A percentile compares a stretch with the other conserved stretches of the same genome.
Conservation (phyloP, 1,284 basidiomycete species). For the Inonotus hispidus region DNA sequence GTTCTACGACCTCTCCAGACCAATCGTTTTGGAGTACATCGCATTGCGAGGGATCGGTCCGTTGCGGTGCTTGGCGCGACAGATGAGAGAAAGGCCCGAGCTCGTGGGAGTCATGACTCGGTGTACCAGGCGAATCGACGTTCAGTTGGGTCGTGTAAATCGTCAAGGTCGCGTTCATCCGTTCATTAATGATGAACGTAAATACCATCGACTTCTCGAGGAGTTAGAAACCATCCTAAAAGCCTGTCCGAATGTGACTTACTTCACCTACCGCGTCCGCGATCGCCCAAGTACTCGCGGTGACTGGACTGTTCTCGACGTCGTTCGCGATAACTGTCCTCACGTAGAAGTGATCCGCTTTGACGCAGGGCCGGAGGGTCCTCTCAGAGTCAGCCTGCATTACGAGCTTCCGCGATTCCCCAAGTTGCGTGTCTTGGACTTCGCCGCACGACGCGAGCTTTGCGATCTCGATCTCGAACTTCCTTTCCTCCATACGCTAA, state of each 20-base stretch:
- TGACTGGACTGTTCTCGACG: neutral
- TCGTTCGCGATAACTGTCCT: neutral
- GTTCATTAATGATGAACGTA: neutral
- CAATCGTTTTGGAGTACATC: neutral
- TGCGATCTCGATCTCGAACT: too few species aligned
- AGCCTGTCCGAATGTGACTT: neutral
- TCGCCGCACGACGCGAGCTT: neutral
- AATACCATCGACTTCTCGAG: neutral
- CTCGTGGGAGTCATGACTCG: neutral
- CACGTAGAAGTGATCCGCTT: neutral
- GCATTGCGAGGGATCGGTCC: neutral
- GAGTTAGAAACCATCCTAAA: neutral
- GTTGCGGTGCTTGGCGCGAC: neutral
- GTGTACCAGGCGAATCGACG: slow-evolving; percentile 6
- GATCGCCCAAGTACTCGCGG: neutral
- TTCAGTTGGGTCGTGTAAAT: neutral
- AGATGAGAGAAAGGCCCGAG: neutral
- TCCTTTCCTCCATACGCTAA: slow-evolving; percentile 5
- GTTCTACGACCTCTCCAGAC: slow-evolving; percentile 6
- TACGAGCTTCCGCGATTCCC: neutral
- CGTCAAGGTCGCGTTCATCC: too few species aligned
- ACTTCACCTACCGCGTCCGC: neutral
- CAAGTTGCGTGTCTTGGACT: slow-evolving; percentile 1
- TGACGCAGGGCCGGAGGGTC: neutral
- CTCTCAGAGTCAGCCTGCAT: neutral